Conservation (phyloP, 371 early-diverging fungal genomes). For the Basidiobolus meristosporus region DNA sequence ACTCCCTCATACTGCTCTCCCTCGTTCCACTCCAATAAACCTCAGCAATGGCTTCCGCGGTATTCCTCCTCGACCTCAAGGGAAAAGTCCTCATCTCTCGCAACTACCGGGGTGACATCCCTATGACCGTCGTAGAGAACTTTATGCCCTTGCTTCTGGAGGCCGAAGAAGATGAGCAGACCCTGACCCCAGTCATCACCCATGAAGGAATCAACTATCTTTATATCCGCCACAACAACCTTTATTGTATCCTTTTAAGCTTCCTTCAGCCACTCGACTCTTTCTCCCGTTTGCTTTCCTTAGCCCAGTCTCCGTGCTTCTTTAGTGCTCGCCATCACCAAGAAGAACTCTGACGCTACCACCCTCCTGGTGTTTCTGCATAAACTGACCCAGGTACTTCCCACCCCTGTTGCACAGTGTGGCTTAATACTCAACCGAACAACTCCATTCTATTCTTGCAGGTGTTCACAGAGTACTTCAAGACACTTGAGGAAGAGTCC, state of each 20-base stretch:
- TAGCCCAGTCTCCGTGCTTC: neutral
- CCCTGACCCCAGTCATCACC: slow-evolving; percentile 74
- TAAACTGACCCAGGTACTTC: slow-evolving; percentile 52
- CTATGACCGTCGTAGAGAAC: slow-evolving; percentile 86
- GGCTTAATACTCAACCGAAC: neutral
- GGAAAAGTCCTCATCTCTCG: slow-evolving; percentile 90
- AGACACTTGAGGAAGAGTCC: slow-evolving; percentile 94
- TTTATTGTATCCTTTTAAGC: slow-evolving; percentile 46
- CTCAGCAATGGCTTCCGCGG: slow-evolving; percentile 35
- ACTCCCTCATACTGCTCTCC: neutral
- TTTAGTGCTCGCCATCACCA: slow-evolving; percentile 82
- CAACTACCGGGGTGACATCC: slow-evolving; percentile 86
- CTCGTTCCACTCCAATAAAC: neutral
- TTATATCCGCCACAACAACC: slow-evolving; percentile 85
- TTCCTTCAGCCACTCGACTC: too few species aligned
- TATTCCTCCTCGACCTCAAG: slow-evolving; percentile 84
- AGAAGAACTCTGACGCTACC: slow-evolving; percentile 91
- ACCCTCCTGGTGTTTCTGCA: slow-evolving; percentile 87
- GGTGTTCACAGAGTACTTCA: slow-evolving; percentile 94
- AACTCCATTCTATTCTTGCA: slow-evolving; percentile 4
- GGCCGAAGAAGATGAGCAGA: slow-evolving; percentile 82
- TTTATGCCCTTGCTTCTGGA: slow-evolving; percentile 91
- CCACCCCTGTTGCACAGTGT: neutral
- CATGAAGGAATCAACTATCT: slow-evolving; percentile 89
- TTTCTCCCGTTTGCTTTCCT: neutral